phyloP scores from a whole-genome alignment of 1,284 basidiomycete species.

The Moesziomyces antarcticus region DNA sequence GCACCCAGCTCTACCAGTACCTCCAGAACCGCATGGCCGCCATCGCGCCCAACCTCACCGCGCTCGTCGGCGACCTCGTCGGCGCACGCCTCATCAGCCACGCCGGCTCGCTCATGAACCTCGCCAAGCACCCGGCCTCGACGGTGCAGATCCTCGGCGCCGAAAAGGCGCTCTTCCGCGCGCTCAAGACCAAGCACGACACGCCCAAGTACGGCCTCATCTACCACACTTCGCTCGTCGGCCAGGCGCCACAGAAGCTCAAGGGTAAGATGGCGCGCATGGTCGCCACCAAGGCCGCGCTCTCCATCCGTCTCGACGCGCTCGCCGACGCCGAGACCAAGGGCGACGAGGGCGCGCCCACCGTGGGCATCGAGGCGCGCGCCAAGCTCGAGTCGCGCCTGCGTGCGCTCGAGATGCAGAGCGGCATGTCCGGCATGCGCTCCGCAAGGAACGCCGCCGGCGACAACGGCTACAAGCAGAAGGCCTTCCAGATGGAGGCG shows the following conservation, averaged over 20 bases:
- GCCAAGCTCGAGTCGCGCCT: constrained; percentile 94
- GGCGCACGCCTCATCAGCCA: constrained; percentile 96
- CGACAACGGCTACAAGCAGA: constrained; percentile 63
- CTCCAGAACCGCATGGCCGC: constrained; percentile 96
- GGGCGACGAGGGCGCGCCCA: constrained; percentile 79
- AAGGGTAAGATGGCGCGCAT: constrained; percentile 99
- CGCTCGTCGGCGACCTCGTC: constrained; percentile 94
- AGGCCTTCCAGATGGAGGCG: constrained; percentile 59
- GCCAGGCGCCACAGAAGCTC: constrained; percentile 95
- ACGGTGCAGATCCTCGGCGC: constrained; percentile 98
- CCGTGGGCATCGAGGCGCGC: constrained; percentile 91
- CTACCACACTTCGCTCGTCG: constrained; percentile 88
- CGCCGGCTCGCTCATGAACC: constrained; percentile 89
- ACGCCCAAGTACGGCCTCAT: constrained; percentile 98
- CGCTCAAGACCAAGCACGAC: constrained; percentile 98
- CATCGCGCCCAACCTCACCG: constrained; percentile 95
- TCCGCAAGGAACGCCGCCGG: constrained; percentile 44
- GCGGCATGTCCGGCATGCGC: constrained; percentile 48
- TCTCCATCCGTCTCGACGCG: constrained; percentile 96
- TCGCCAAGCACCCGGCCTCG: constrained; percentile 96
- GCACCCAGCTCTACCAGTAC: constrained; percentile 91
- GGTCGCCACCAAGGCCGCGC: constrained; percentile 91
- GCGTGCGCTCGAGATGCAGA: constrained; percentile 78
- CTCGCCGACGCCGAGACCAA: constrained; percentile 92
- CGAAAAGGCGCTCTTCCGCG: constrained; percentile 97